phyloP scores from a whole-genome alignment of 1,284 basidiomycete genomes.

The Ganoderma resinaceum region DNA sequence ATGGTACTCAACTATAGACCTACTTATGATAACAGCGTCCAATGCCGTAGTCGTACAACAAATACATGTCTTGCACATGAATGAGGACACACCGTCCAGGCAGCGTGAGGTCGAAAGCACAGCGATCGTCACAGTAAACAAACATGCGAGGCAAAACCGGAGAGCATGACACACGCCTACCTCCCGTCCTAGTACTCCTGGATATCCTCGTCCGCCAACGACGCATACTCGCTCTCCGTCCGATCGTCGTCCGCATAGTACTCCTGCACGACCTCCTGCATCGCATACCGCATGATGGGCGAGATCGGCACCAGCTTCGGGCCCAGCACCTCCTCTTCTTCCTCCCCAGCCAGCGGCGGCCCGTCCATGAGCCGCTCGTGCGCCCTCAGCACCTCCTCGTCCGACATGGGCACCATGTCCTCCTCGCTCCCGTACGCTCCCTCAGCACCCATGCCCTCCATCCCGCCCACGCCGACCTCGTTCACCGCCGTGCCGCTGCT shows the following conservation, averaged over 20 bases:
- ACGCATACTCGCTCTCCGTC: conserved; percentile 77
- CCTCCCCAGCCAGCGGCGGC: conserved; percentile 42
- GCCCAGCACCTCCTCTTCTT: conserved; percentile 66
- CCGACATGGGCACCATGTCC: conserved; percentile 42
- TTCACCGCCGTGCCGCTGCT: conserved; percentile 46
- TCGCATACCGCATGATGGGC: conserved; percentile 81
- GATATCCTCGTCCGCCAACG: conserved; percentile 71
- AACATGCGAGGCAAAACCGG: neutral
- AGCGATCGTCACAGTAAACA: neutral
- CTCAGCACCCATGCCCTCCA: conserved; percentile 17
- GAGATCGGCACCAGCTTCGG: conserved; percentile 77
- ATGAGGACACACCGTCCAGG: neutral
- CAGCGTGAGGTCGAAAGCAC: neutral
- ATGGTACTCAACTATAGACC: neutral
- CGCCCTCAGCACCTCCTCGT: conserved; percentile 40
- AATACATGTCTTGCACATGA: neutral
- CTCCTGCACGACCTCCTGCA: conserved; percentile 80
- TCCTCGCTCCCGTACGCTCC: conserved; percentile 38
- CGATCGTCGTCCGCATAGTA: conserved; percentile 74
- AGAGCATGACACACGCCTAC: neutral
- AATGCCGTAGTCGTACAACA: neutral
- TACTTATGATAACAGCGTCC: neutral
- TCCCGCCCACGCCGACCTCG: conserved; percentile 28
- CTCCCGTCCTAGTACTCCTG: conserved; percentile 63
- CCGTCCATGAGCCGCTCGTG: conserved; percentile 40